Percentiles rank a stretch among this genome's conserved stretches.
Conservation (phyloP, 441 rosid genomes). For the Manihot esculenta region DNA sequence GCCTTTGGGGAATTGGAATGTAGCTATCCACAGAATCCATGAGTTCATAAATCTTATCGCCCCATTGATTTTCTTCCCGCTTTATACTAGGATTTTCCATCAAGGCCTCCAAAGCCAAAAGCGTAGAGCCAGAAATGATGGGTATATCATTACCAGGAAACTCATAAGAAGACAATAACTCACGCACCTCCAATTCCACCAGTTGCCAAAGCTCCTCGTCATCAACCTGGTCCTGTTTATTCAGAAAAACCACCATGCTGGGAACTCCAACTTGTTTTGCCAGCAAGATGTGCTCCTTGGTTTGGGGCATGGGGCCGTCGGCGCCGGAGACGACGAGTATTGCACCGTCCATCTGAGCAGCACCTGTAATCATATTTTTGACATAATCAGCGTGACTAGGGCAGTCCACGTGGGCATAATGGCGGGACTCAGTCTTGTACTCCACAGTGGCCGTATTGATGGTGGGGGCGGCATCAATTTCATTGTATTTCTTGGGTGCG, state of each 20-base stretch:
- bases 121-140: constrained; percentile 75
- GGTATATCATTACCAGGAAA: constrained; percentile 90
- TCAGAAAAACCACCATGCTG: constrained; percentile 82
- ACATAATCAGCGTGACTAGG: constrained; percentile 96
- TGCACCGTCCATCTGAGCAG: constrained; percentile 92
- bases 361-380: constrained; percentile 88
- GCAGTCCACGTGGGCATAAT: constrained; percentile 90
- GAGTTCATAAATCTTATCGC: constrained; percentile 87
- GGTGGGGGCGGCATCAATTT: constrained; percentile 99
- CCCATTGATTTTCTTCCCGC: constrained; percentile 85
- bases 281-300: constrained; percentile 81
- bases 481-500: constrained; percentile 88
- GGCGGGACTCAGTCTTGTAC: constrained; percentile 87
- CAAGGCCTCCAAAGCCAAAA: constrained; percentile 77
- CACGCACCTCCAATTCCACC: constrained; percentile 96
- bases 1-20: constrained; percentile 87
- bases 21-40: constrained; percentile 94
- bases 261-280: constrained; percentile 95
- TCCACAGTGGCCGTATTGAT: constrained; percentile 94
- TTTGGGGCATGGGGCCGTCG: constrained; percentile 93
- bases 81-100: constrained; percentile 67
- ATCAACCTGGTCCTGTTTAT: constrained; percentile 94
- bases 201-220: constrained; percentile 84
- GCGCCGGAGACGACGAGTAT: constrained; percentile 86
- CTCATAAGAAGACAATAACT: constrained; percentile 76